Evolutionary conservation across 805 yeast species (phyloP).

Genomic region (Millerozyma acaciae): DNA sequence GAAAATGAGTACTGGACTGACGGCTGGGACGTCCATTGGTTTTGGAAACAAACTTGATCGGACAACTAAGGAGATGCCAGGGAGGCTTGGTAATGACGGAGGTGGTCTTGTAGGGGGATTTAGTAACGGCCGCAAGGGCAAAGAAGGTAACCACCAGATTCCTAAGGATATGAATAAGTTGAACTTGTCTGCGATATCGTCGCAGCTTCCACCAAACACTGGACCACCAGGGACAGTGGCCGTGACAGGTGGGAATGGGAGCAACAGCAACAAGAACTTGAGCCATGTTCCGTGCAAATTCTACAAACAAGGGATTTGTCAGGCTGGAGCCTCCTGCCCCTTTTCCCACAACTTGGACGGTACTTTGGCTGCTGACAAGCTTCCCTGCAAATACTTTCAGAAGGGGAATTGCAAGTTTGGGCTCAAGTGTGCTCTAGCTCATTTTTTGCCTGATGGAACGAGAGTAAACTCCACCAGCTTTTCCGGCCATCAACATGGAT

Average conservation of each 20-base stretch:
- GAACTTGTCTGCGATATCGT: conserved; percentile 12
- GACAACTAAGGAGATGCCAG: too few relatives aligned
- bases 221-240: conserved; percentile 32
- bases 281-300: conserved; percentile 97
- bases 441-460: conserved; percentile 85
- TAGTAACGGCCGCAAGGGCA: neutral
- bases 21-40: neutral
- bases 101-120: neutral
- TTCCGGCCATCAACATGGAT: too few relatives aligned
- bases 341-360: conserved; percentile 75
- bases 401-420: conserved; percentile 98
- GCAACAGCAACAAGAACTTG: conserved; percentile 44
- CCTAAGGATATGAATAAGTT: conserved; percentile 11
- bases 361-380: conserved; percentile 45
- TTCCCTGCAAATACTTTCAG: conserved; percentile 88
- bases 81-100: too few relatives aligned
- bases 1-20: conserved; percentile 2
- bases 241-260: conserved; percentile 9
- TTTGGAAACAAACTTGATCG: neutral
- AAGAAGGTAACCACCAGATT: conserved; percentile 1
- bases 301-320: conserved; percentile 87
- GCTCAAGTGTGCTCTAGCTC: conserved; percentile 89
- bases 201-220: conserved; percentile 32
- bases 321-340: conserved; percentile 90
- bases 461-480: conserved; percentile 52